These are phyloP conservation scores for Crithidia fasciculata DNA, from an alignment of 208 protist species.

Conservation along the genomic window DNA sequence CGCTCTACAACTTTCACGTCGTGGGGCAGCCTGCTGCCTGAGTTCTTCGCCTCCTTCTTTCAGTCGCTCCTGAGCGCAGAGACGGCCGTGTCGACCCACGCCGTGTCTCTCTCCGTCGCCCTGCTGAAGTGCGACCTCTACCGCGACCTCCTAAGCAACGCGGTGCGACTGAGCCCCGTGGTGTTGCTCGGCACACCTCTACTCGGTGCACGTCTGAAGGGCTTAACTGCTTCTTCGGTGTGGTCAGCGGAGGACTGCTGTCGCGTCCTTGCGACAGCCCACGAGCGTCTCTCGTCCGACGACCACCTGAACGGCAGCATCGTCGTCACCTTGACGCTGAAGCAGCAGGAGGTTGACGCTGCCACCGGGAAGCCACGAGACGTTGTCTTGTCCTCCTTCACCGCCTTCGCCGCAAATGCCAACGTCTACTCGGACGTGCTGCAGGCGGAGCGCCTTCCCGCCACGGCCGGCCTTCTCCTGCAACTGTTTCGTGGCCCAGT, in stretches of 20 bases:
- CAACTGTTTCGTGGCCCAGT: conserved; percentile 31
- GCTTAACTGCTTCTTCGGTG: conserved; percentile 22
- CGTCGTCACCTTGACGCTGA: conserved; percentile 29
- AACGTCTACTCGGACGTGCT: conserved; percentile 31
- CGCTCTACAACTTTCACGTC: conserved; percentile 3
- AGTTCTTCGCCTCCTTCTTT: conserved; percentile 35
- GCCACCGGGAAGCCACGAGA: conserved; percentile 25
- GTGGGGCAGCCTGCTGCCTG: conserved; percentile 20
- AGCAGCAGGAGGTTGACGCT: conserved; percentile 17
- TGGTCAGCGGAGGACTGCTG: conserved; percentile 14
- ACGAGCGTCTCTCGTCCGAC: conserved; percentile 20
- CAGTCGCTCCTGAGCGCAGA: neutral
- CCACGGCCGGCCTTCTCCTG: conserved; percentile 33
- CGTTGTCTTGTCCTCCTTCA: conserved; percentile 46
- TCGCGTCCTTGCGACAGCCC: conserved; percentile 10
- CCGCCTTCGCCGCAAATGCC: conserved; percentile 19
- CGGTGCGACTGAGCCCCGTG: conserved; percentile 13
- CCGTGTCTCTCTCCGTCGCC: conserved; percentile 35
- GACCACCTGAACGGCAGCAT: conserved; percentile 35
- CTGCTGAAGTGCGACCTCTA: conserved; percentile 53
- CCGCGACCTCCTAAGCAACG: conserved; percentile 37
- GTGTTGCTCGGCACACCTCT: conserved; percentile 41
- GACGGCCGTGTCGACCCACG: conserved; percentile 10
- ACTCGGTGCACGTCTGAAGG: conserved; percentile 28
- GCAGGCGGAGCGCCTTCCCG: conserved; percentile 24